These are phyloP conservation scores for Middelhovenomyces tepae DNA, from an alignment of 805 yeast genomes.

Conservation along the genomic window DNA sequence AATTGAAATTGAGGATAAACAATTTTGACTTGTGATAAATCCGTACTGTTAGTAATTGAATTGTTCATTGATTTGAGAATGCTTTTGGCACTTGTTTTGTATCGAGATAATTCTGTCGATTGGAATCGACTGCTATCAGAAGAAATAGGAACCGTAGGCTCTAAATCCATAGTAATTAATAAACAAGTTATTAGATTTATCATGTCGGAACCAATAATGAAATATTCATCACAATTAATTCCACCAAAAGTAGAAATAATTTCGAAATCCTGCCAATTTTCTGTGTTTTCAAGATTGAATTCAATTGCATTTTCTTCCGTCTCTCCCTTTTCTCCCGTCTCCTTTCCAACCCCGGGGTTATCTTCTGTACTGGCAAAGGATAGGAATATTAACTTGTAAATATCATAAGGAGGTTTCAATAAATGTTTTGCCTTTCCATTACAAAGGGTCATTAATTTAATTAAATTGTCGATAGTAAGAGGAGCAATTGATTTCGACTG, in stretches of 20 bases:
- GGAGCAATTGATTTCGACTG: slow-evolving; percentile 25
- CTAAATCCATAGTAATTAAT: slow-evolving; percentile 36
- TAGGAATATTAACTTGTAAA: slow-evolving; percentile 39
- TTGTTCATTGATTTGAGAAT: slow-evolving; percentile 44
- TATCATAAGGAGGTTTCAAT: slow-evolving; percentile 32
- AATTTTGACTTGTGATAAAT: slow-evolving; percentile 12
- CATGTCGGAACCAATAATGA: slow-evolving; percentile 34
- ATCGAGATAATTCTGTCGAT: slow-evolving; percentile 33
- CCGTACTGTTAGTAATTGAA: slow-evolving; percentile 15
- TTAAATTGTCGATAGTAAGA: slow-evolving; percentile 32
- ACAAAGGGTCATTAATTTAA: slow-evolving; percentile 39
- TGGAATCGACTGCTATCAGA: slow-evolving; percentile 21
- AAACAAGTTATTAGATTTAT: slow-evolving; percentile 40
- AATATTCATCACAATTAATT: slow-evolving; percentile 31
- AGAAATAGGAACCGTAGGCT: slow-evolving; percentile 29
- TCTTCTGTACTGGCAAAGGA: slow-evolving; percentile 30
- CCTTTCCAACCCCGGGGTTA: slow-evolving; percentile 13
- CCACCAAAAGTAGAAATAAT: slow-evolving; percentile 37
- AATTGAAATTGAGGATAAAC: slow-evolving; percentile 14
- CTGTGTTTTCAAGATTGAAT: slow-evolving; percentile 13
- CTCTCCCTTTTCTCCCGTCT: slow-evolving; percentile 14
- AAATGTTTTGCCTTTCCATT: slow-evolving; percentile 34
- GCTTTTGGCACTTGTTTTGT: slow-evolving; percentile 36
- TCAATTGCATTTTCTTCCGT: slow-evolving; percentile 18
- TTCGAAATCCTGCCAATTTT: slow-evolving; percentile 27